These are phyloP conservation scores for Mycena polygramma DNA, from an alignment of 768 basidiomycete species.

Conservation along the genomic window DNA sequence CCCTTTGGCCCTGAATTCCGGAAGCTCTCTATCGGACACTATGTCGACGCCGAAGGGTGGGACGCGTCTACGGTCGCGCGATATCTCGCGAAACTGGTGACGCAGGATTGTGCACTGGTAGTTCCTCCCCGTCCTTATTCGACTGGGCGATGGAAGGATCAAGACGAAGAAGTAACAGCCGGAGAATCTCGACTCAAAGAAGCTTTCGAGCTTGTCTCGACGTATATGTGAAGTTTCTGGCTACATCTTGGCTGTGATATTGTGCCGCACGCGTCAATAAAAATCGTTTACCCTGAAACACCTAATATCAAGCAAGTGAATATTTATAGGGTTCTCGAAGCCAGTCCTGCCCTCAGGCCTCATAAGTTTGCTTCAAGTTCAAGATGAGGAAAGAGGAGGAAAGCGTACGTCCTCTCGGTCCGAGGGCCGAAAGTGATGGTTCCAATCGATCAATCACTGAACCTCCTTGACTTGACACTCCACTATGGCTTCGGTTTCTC, in stretches of 20 bases:
- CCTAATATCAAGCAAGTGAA: too few relatives aligned
- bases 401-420: too few relatives aligned
- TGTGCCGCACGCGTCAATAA: too few relatives aligned
- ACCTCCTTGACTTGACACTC: too few relatives aligned
- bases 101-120: background rate
- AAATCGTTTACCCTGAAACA: too few relatives aligned
- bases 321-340: too few relatives aligned
- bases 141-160: conserved; percentile 1
- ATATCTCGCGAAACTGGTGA: background rate
- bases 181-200: background rate
- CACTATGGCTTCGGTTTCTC: background rate
- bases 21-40: conserved; percentile 15
- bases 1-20: conserved; percentile 12
- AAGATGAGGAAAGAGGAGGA: too few relatives aligned
- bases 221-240: background rate
- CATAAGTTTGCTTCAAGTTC: too few relatives aligned
- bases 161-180: background rate
- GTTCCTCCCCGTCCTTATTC: conserved; percentile 6
- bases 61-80: background rate
- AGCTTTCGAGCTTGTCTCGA: conserved; percentile 2
- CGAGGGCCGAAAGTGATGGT: too few relatives aligned
- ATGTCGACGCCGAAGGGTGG: background rate
- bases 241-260: background rate
- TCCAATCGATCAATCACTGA: too few relatives aligned
- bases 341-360: too few relatives aligned